Percentiles rank a stretch among this genome's conserved stretches.
Evolutionary conservation across 108 stramenopile genomes (phyloP).

Genomic region (Cyclotella atomus): DNA sequence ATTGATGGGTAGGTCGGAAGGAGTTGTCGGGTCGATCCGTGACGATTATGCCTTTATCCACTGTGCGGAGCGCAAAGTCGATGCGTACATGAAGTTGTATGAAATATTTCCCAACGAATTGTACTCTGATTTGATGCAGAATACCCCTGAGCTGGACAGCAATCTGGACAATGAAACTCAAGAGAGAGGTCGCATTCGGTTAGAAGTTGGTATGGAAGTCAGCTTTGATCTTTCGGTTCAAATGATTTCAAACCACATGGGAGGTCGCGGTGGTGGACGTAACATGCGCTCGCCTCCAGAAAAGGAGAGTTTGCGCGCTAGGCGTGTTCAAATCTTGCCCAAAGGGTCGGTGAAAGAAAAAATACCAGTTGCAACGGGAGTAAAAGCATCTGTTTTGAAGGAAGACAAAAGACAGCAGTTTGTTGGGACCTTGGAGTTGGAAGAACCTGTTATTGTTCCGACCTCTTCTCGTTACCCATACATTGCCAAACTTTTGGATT

Average conservation of each 20-base stretch:
- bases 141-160: conserved; percentile 5
- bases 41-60: conserved; percentile 83
- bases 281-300: conserved; percentile 32
- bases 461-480: conserved; percentile 64
- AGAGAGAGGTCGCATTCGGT: conserved; percentile 22
- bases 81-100: conserved; percentile 74
- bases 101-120: conserved; percentile 75
- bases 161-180: conserved; percentile 24
- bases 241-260: conserved; percentile 28
- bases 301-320: conserved; percentile 75
- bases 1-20: conserved; percentile 70
- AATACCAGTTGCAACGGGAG: conserved; percentile 54
- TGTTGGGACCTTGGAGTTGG: conserved; percentile 63
- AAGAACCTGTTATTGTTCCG: conserved; percentile 37
- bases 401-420: conserved; percentile 66
- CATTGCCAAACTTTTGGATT: conserved; percentile 62
- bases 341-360: conserved; percentile 53
- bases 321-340: conserved; percentile 67
- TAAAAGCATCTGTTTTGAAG: conserved; percentile 60
- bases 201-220: conserved; percentile 65
- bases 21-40: conserved; percentile 61
- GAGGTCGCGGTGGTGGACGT: conserved; percentile 26
- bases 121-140: conserved; percentile 56
- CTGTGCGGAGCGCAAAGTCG: conserved; percentile 71
- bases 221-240: conserved; percentile 81